Conservation (phyloP, 2,329 filamentous ascomycete genomes). For the Beauveria bassiana region DNA sequence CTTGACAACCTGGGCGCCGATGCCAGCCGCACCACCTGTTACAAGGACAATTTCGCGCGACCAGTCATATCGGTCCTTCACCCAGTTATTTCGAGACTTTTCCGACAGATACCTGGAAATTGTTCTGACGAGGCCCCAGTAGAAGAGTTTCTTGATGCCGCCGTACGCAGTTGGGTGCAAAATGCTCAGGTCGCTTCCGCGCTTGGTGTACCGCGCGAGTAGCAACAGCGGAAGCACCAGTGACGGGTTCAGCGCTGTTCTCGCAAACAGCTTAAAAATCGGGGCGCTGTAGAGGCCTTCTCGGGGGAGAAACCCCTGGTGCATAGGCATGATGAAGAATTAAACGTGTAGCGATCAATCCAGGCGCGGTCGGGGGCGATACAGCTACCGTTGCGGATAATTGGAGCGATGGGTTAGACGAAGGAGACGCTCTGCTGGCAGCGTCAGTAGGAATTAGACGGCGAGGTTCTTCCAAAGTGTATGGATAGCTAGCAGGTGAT, state of each 20-base stretch:
- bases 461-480: not conserved
- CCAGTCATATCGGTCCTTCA: slow-evolving; percentile 50
- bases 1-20: slow-evolving; percentile 58
- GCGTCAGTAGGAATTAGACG: not conserved
- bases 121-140: slow-evolving; percentile 21
- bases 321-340: slow-evolving; percentile 29
- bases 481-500: not conserved
- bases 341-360: not conserved
- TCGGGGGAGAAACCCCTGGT: slow-evolving; percentile 45
- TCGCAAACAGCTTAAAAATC: slow-evolving; percentile 46
- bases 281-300: slow-evolving; percentile 56
- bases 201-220: slow-evolving; percentile 54
- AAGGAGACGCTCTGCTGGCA: not conserved
- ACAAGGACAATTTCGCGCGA: slow-evolving; percentile 62
- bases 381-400: not conserved
- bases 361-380: not conserved
- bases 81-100: slow-evolving; percentile 28
- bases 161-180: slow-evolving; percentile 44
- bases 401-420: not conserved
- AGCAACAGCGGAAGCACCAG: slow-evolving; percentile 57
- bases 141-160: slow-evolving; percentile 34
- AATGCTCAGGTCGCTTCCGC: slow-evolving; percentile 46
- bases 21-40: slow-evolving; percentile 68
- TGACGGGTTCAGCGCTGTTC: slow-evolving; percentile 56
- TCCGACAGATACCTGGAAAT: slow-evolving; percentile 26